Percentiles rank a stretch among this genome's conserved stretches.
Evolutionary conservation across 139 green algal species (phyloP).

Genomic region (Picochlorum sp.): DNA sequence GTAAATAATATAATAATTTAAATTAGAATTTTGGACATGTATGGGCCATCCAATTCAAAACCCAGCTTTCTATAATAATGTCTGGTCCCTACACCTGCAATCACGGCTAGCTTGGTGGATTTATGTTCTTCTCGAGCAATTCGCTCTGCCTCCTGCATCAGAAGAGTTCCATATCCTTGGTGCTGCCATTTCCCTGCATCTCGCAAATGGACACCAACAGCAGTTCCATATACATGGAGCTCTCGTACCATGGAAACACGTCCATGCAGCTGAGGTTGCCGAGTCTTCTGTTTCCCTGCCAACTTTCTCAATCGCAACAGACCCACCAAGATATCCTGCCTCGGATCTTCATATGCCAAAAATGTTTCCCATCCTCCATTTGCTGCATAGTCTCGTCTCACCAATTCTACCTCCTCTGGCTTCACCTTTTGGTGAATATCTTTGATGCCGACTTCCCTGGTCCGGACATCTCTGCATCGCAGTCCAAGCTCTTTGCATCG

Average conservation of each 20-base stretch:
- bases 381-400: slow-evolving; percentile 87
- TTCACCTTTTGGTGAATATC: slow-evolving; percentile 84
- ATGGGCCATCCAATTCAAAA: slow-evolving; percentile 90
- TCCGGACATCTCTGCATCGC: slow-evolving; percentile 83
- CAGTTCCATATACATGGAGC: slow-evolving; percentile 96
- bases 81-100: slow-evolving; percentile 93
- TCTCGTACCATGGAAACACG: slow-evolving; percentile 85
- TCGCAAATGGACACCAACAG: slow-evolving; percentile 80
- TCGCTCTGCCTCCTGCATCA: slow-evolving; percentile 91
- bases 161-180: slow-evolving; percentile 80
- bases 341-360: slow-evolving; percentile 85
- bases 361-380: slow-evolving; percentile 98
- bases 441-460: slow-evolving; percentile 91
- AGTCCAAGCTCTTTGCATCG: slow-evolving; percentile 84
- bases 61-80: slow-evolving; percentile 91
- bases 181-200: slow-evolving; percentile 84
- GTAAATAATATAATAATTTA: background rate
- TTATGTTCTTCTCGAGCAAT: slow-evolving; percentile 85
- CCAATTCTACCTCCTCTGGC: slow-evolving; percentile 85
- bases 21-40: slow-evolving; percentile 56
- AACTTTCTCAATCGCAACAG: slow-evolving; percentile 78
- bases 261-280: slow-evolving; percentile 74
- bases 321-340: slow-evolving; percentile 91
- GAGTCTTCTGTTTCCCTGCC: slow-evolving; percentile 1
- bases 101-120: slow-evolving; percentile 83